A percentile compares a stretch with the other conserved stretches of the same genome.
Conservation (phyloP, 2,329 filamentous ascomycete genomes). For the Ophiostoma triangulosporum region DNA sequence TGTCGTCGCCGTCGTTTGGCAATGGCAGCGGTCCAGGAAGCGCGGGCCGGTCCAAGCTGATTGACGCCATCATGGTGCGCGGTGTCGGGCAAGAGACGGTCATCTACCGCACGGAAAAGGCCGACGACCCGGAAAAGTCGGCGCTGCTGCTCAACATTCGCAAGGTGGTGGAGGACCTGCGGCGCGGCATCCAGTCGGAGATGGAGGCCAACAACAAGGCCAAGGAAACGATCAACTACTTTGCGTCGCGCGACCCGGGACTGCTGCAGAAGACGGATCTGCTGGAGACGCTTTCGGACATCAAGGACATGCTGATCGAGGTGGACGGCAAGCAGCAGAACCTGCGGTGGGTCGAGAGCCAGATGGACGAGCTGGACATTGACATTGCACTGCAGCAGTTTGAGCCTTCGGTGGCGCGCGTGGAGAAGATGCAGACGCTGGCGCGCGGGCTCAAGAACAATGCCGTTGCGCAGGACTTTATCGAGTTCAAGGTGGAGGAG, state of each 20-base stretch:
- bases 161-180: conserved; percentile 83
- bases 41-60: conserved; percentile 43
- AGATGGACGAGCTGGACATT: conserved; percentile 93
- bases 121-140: conserved; percentile 64
- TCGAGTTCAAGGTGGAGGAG: conserved; percentile 82
- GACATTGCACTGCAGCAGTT: conserved; percentile 85
- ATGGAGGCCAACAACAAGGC: conserved; percentile 76
- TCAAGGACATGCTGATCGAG: conserved; percentile 83
- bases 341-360: conserved; percentile 84
- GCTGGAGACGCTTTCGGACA: conserved; percentile 62
- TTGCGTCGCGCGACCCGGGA: conserved; percentile 64
- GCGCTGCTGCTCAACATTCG: conserved; percentile 77
- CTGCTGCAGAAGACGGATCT: conserved; percentile 68
- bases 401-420: conserved; percentile 66
- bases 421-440: conserved; percentile 73
- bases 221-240: conserved; percentile 74
- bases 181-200: conserved; percentile 73
- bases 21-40: conserved; percentile 15
- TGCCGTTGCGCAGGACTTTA: conserved; percentile 76
- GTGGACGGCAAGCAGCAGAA: conserved; percentile 95
- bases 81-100: conserved; percentile 79
- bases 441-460: conserved; percentile 76
- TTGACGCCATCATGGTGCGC: conserved; percentile 81
- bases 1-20: conserved; percentile 14
- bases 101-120: conserved; percentile 82